Evolutionary conservation across 805 yeast species (phyloP), one percentile per base, ranked within the genome.

Genomic region (Starmerella stellata): DNA sequence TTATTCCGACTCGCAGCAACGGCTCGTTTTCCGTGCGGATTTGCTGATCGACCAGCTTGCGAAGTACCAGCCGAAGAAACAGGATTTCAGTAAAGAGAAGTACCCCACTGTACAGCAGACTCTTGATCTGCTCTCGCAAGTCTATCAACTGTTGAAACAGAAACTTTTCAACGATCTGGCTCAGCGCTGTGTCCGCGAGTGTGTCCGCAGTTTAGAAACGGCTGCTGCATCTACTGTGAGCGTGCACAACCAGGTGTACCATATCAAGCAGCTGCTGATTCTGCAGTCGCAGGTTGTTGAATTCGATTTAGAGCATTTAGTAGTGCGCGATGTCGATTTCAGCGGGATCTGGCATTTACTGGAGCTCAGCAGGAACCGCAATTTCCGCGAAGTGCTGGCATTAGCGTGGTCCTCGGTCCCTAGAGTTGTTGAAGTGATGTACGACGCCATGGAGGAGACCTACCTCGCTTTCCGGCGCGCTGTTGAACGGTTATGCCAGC

Each of bases 131-230:
- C 60, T 85, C 23, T 74, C 82, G 25, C 78, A 73, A 52, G 76
- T 85, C 18, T 80, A 81, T 52, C 92, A 80, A 50, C 62, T 83
- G 49, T 69, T 87, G 28, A 75, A 76, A 46, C 73, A 85, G 2
- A 36, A 47, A 11, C 78, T 82, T 2, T 87, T 85, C 59, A 93
- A 82, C 54, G 93, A 81, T 52, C 59, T 85, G 46, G 93, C 95
- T 0, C 93, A 82, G 54, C 72, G 78, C 40, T 74, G 82, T 38
- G 78, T 87, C 3, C 94, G 80, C 52, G 69, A 77, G 33, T 75
- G 90, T 49, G 76, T 78, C 11, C 67, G 67, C 45, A 59, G 63
- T 3, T 49, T 69, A 19, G 65, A 72, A 5, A 14, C 17, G 3
- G 49, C 45, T 3, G 43, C 38, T 9, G 17, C 30, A 11, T 48